Percentiles rank a stretch among this genome's conserved stretches.
Conservation (phyloP, 352 stramenopile genomes). For the Phytophthora agathidicida region DNA sequence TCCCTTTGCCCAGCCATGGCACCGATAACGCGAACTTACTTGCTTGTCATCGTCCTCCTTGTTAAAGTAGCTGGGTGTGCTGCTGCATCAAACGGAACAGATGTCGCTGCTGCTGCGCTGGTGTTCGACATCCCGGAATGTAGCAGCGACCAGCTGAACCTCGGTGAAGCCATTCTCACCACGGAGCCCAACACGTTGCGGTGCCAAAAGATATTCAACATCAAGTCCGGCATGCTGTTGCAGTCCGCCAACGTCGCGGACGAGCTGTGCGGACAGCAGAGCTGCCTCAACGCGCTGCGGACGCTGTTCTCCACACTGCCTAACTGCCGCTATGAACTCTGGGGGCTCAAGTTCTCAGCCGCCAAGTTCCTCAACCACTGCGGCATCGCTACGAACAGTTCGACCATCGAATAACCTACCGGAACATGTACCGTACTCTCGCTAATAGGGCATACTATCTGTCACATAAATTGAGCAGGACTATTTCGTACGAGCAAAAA, state of each 20-base stretch:
- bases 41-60: slow-evolving; percentile 4
- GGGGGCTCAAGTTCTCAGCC: slow-evolving; percentile 39
- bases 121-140: slow-evolving; percentile 46
- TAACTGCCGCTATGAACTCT: slow-evolving; percentile 56
- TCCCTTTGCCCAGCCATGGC: slow-evolving; percentile 2
- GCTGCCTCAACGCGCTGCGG: slow-evolving; percentile 51
- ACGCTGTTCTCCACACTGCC: slow-evolving; percentile 51
- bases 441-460: slow-evolving; percentile 9
- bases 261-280: slow-evolving; percentile 39
- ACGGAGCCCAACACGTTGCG: slow-evolving; percentile 53
- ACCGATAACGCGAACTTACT: not conserved
- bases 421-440: not conserved
- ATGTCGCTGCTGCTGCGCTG: not conserved
- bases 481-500: slow-evolving; percentile 7
- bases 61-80: not conserved
- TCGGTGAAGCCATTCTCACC: slow-evolving; percentile 39
- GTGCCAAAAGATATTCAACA: slow-evolving; percentile 45
- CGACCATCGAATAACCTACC: slow-evolving; percentile 7
- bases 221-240: slow-evolving; percentile 48
- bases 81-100: slow-evolving; percentile 8
- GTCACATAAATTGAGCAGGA: slow-evolving; percentile 1
- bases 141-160: slow-evolving; percentile 39
- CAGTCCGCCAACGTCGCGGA: slow-evolving; percentile 31
- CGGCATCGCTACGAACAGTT: slow-evolving; percentile 40
- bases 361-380: slow-evolving; percentile 47